These are phyloP conservation scores for Skeletonema menzelii DNA, from an alignment of 108 stramenopile genomes.

Conservation along the genomic window DNA sequence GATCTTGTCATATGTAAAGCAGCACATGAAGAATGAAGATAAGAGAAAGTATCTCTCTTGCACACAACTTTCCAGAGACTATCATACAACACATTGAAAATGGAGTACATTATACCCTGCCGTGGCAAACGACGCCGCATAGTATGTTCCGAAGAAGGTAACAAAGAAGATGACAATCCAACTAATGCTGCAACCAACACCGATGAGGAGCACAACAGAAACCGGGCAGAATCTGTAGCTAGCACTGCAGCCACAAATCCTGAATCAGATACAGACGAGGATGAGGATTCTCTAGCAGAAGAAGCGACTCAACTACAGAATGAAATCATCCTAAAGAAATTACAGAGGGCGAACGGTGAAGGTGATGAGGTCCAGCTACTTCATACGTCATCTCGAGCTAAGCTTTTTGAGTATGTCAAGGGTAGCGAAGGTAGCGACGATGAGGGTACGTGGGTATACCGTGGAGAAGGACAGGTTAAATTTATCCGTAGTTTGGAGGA, in stretches of 20 bases:
- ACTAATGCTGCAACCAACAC: background rate
- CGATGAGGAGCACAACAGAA: background rate
- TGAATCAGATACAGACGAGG: background rate
- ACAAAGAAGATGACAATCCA: background rate
- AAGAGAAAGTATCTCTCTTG: background rate
- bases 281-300: background rate
- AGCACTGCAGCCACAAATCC: background rate
- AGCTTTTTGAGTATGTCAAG: slow-evolving; percentile 25
- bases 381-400: slow-evolving; percentile 5
- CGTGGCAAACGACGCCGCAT: background rate
- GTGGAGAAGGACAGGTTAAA: slow-evolving; percentile 13
- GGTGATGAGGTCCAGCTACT: slow-evolving; percentile 16
- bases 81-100: background rate
- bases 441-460: slow-evolving; percentile 10
- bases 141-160: background rate
- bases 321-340: background rate
- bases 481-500: slow-evolving; percentile 24
- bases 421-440: slow-evolving; percentile 5
- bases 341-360: slow-evolving; percentile 13
- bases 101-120: background rate
- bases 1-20: background rate
- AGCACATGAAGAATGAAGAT: background rate
- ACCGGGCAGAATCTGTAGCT: background rate
- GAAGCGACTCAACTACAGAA: background rate
- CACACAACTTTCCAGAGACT: too few species aligned